These are phyloP conservation scores for Rhodotorula paludigena DNA, from an alignment of 768 basidiomycete species.

Conservation along the genomic window DNA sequence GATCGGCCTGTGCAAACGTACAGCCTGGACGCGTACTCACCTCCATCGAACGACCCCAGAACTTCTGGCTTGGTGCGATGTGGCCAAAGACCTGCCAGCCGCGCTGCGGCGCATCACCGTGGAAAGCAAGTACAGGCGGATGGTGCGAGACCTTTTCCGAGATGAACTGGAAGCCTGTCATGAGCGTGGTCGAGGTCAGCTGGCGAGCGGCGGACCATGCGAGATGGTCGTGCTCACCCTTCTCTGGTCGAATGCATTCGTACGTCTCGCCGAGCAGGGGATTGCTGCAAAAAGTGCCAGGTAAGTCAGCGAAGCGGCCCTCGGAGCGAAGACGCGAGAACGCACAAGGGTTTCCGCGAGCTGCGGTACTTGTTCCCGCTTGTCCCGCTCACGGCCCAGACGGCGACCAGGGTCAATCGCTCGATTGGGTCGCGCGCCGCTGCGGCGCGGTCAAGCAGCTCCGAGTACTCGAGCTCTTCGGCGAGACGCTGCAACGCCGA, in stretches of 20 bases:
- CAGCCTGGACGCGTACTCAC: no score
- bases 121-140: conserved; percentile 51
- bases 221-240: conserved; percentile 50
- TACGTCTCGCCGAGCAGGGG: conserved; percentile 83
- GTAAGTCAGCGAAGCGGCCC: no score
- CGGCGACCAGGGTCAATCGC: conserved; percentile 82
- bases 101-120: conserved; percentile 16
- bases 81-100: conserved; percentile 37
- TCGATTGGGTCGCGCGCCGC: conserved; percentile 69
- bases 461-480: conserved; percentile 60
- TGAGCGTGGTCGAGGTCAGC: background rate
- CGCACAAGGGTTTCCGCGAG: conserved; percentile 74
- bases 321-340: no score
- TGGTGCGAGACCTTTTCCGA: conserved; percentile 93
- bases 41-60: conserved; percentile 40
- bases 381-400: conserved; percentile 95
- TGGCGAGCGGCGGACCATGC: background rate
- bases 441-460: conserved; percentile 66
- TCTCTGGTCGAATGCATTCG: conserved; percentile 81
- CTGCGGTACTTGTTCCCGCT: conserved; percentile 88
- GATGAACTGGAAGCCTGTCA: conserved; percentile 48
- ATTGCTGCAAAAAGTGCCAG: conserved; percentile 51
- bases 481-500: conserved; percentile 94
- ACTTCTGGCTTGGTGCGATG: conserved; percentile 35
- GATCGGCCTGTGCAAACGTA: no score